A percentile compares a stretch with the other conserved stretches of the same genome.
Evolutionary conservation across 768 basidiomycete genomes (phyloP).

Genomic region (Exidia glandulosa): DNA sequence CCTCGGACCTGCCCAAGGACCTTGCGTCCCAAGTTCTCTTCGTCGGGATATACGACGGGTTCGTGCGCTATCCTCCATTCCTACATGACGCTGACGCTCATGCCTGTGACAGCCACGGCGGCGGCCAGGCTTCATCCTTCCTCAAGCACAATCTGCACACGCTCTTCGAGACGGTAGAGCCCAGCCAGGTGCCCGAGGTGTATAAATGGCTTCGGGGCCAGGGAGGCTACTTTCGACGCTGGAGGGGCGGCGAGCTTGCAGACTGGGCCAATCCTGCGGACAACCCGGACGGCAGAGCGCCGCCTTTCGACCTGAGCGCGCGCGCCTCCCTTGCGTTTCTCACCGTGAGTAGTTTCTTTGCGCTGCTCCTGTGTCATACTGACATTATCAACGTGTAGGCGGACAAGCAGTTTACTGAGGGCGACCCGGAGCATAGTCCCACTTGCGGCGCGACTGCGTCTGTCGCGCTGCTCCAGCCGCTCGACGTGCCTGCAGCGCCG

Average conservation of each 20-base stretch:
- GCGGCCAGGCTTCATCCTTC: constrained; percentile 80
- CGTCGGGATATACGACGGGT: constrained; percentile 91
- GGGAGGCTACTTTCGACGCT: constrained; percentile 88
- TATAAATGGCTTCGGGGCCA: constrained; percentile 66
- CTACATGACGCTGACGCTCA: not conserved
- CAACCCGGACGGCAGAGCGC: constrained; percentile 17
- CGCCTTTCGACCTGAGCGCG: constrained; percentile 67
- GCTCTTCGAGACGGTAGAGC: constrained; percentile 69
- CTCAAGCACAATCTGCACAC: constrained; percentile 78
- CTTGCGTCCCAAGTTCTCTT: constrained; percentile 71
- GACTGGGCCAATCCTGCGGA: constrained; percentile 42
- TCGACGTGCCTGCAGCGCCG: constrained; percentile 66
- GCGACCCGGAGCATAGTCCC: constrained; percentile 59
- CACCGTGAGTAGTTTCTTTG: constrained; percentile 40
- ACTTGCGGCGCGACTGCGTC: constrained; percentile 86
- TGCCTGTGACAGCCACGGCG: constrained; percentile 75
- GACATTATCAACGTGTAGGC: constrained; percentile 3
- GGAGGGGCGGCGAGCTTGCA: constrained; percentile 63
- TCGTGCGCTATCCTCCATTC: constrained; percentile 11
- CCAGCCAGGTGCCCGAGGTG: constrained; percentile 60
- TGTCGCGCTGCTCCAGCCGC: constrained; percentile 79
- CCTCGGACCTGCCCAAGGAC: constrained; percentile 29
- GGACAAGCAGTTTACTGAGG: constrained; percentile 58
- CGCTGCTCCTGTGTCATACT: not conserved
- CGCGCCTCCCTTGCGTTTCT: constrained; percentile 82